Percentiles rank a stretch among this genome's conserved stretches.
These are phyloP conservation scores for Pulveroboletus sp. DNA, from an alignment of 768 basidiomycete species.

Conservation along the genomic window DNA sequence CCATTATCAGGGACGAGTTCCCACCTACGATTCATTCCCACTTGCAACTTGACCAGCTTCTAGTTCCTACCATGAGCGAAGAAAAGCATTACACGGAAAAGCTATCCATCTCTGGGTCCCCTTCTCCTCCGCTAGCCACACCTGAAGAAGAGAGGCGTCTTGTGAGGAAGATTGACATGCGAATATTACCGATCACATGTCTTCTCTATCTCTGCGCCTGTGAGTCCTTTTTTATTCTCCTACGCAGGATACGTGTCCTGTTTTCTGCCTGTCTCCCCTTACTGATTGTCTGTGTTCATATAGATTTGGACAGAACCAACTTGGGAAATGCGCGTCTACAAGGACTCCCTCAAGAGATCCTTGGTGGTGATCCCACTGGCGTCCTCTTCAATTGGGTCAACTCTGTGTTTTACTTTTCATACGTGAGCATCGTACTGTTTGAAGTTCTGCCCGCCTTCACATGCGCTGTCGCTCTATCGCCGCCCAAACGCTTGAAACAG, in stretches of 20 bases:
- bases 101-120: background rate
- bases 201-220: slow-evolving; percentile 75
- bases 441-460: background rate
- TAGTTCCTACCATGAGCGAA: slow-evolving; percentile 15
- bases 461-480: background rate
- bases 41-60: background rate
- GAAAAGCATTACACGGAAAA: slow-evolving; percentile 12
- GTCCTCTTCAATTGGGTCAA: slow-evolving; percentile 70
- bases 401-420: slow-evolving; percentile 77
- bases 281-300: background rate
- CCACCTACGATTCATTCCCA: too few species aligned
- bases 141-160: slow-evolving; percentile 35
- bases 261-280: background rate
- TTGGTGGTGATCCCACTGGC: slow-evolving; percentile 67
- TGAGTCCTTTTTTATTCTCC: slow-evolving; percentile 34
- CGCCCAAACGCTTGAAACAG: slow-evolving; percentile 39
- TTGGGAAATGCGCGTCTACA: slow-evolving; percentile 78
- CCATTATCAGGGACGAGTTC: too few species aligned
- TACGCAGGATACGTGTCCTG: background rate
- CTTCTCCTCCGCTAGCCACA: slow-evolving; percentile 19
- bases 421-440: slow-evolving; percentile 40
- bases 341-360: slow-evolving; percentile 63
- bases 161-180: slow-evolving; percentile 36
- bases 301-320: slow-evolving; percentile 69
- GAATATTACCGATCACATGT: slow-evolving; percentile 54